Evolutionary conservation across 2,329 filamentous ascomycete genomes (phyloP).

Genomic region (Trichoderma semiorbis): DNA sequence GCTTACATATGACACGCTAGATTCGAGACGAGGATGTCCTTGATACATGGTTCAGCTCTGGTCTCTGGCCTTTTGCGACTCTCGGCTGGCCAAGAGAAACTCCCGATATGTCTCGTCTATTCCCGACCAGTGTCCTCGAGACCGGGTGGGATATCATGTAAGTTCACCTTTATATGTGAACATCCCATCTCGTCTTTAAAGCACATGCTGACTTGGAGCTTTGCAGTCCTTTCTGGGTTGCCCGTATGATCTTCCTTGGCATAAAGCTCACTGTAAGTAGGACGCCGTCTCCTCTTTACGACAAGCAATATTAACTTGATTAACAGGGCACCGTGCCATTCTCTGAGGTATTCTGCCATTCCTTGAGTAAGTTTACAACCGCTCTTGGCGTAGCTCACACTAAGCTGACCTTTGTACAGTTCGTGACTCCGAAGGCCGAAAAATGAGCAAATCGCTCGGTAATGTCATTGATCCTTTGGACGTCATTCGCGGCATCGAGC

Average conservation of each 20-base stretch:
- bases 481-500: not conserved
- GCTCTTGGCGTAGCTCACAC: fast-evolving
- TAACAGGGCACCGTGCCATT: not conserved
- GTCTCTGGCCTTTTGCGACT: not conserved
- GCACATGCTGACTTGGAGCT: not conserved
- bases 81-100: not conserved
- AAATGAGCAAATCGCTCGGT: not conserved
- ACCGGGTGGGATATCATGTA: not conserved
- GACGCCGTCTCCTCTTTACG: not conserved
- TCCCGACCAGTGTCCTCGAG: not conserved
- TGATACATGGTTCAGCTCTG: not conserved
- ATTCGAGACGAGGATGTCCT: not conserved
- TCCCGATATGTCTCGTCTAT: not conserved
- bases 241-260: not conserved
- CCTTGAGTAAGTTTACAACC: not conserved
- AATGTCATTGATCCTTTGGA: not conserved
- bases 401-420: not conserved
- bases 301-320: not conserved
- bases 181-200: not conserved
- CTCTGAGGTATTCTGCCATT: not conserved
- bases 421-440: not conserved
- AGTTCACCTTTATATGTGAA: not conserved
- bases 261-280: not conserved
- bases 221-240: not conserved
- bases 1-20: not conserved